Percentiles rank a stretch among this genome's conserved stretches.
phyloP scores from a whole-genome alignment of 1,284 basidiomycete genomes.

The Cryptococcus maquisensis region DNA sequence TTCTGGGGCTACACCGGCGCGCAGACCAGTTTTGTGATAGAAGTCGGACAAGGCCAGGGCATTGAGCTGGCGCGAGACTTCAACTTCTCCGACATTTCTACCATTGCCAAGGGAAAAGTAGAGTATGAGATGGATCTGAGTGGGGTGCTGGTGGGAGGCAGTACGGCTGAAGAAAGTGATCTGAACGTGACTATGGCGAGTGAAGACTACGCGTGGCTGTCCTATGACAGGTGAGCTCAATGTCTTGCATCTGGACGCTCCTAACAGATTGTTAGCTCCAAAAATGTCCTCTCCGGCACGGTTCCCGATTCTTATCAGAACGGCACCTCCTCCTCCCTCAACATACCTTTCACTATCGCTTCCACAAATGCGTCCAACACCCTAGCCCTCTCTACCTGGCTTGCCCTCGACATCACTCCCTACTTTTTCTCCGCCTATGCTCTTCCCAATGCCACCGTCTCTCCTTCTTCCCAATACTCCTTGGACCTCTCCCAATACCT shows the following conservation, averaged over 20 bases:
- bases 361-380: slow-evolving; percentile 37
- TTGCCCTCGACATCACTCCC: slow-evolving; percentile 47
- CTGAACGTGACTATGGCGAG: slow-evolving; percentile 35
- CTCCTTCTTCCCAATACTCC: slow-evolving; percentile 31
- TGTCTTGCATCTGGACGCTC: not conserved
- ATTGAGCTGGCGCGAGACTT: slow-evolving; percentile 25
- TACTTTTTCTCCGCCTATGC: slow-evolving; percentile 48
- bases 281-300: slow-evolving; percentile 34
- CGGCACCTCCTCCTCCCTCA: slow-evolving; percentile 41
- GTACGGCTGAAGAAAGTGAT: slow-evolving; percentile 26
- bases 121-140: slow-evolving; percentile 31
- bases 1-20: slow-evolving; percentile 48
- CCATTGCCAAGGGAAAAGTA: slow-evolving; percentile 29
- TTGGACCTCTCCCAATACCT: slow-evolving; percentile 39
- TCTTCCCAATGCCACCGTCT: slow-evolving; percentile 45
- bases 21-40: slow-evolving; percentile 45
- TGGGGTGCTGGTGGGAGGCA: slow-evolving; percentile 32
- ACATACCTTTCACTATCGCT: slow-evolving; percentile 41
- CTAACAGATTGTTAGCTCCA: slow-evolving; percentile 20
- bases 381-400: slow-evolving; percentile 28
- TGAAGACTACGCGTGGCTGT: slow-evolving; percentile 46
- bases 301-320: slow-evolving; percentile 50
- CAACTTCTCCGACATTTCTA: slow-evolving; percentile 27
- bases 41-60: slow-evolving; percentile 39
- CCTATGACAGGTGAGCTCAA: slow-evolving; percentile 42